phyloP scores from a whole-genome alignment of 768 basidiomycete species.

The Rhodotorula toruloides region DNA sequence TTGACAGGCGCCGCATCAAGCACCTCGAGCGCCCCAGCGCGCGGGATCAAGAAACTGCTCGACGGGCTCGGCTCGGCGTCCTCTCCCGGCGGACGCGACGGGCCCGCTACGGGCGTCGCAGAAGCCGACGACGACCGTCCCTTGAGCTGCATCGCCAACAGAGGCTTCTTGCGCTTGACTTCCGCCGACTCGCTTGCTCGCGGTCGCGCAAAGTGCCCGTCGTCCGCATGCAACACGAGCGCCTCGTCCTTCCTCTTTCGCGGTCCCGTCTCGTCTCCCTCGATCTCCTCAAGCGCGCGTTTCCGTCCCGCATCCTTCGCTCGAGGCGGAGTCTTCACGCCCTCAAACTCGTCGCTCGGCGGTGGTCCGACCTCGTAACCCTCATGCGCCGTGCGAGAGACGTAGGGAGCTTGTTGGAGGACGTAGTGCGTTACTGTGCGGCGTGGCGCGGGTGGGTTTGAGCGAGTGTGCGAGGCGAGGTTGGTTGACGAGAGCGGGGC shows the following conservation, averaged over 20 bases:
- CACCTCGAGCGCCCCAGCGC: too few species aligned
- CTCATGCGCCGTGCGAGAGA: background rate
- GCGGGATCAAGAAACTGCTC: slow-evolving; percentile 4
- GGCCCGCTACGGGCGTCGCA: background rate
- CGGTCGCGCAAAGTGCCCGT: background rate
- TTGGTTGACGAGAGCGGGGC: slow-evolving; percentile 9
- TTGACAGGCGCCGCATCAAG: background rate
- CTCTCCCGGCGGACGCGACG: background rate
- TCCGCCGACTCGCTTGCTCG: background rate
- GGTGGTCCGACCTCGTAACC: slow-evolving; percentile 7
- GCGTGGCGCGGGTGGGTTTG: background rate
- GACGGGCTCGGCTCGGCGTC: background rate
- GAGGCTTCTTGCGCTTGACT: slow-evolving; percentile 9
- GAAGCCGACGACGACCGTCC: background rate
- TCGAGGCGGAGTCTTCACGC: background rate
- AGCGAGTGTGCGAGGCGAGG: slow-evolving; percentile 6
- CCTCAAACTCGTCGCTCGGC: background rate
- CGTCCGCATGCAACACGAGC: slow-evolving; percentile 15
- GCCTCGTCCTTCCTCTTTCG: slow-evolving; percentile 5
- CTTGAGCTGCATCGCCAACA: background rate
- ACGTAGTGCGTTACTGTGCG: slow-evolving; percentile 12
- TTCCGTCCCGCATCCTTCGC: background rate
- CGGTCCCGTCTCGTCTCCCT: background rate
- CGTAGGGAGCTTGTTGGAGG: background rate
- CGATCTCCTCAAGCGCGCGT: background rate